Evolutionary conservation across 1,284 basidiomycete species (phyloP), one percentile per base, ranked within the genome.

Genomic region (Fomes fomentarius): DNA sequence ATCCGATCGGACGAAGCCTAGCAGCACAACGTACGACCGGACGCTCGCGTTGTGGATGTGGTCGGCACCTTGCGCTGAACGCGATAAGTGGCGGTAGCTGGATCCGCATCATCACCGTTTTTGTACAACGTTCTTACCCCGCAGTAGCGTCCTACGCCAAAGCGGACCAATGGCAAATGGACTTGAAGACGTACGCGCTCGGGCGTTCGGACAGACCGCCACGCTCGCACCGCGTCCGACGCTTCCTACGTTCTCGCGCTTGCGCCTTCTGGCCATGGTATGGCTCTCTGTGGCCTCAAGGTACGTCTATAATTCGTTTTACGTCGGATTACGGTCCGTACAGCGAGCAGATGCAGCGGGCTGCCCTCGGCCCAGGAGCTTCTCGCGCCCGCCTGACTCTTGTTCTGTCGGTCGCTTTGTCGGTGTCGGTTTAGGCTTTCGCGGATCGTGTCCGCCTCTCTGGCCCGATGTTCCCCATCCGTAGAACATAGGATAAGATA

Each of bases 281-380:
- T 11, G 25, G 14, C 21, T 39, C 15, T 34, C 17, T 34, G 30
- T 14, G 12, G 33, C 30, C 30, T 12, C 21, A 19, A 21, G 34
- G 30, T n/a, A 24, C 43, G 43, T 47, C 24, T 47, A 31, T 15
- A 24, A 43, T 7, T 30, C 24, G 17, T 31, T 50, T 43, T 26
- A 47, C 48, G 38, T 49, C 56, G 51, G 56, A 24, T 37, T 34
- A 37, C 56, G 56, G 56, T 53, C 56, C 56, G 51, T 30, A n/a
- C 25, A 26, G 21, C 33, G 15, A n/a, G 11, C 45, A 34, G 33
- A 25, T 37, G 33, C 45, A 35, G 30, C 43, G 24, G 33, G 33
- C 37, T 22, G 33, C 34, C 45, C 45, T 35, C 45, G 37, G 17
- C 45, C 45, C 45, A 25, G 19, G 21, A 21, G 28, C 43, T 45